Evolutionary conservation across 2,329 filamentous ascomycete species (phyloP).

Genomic region (Lachnellula hyalina): DNA sequence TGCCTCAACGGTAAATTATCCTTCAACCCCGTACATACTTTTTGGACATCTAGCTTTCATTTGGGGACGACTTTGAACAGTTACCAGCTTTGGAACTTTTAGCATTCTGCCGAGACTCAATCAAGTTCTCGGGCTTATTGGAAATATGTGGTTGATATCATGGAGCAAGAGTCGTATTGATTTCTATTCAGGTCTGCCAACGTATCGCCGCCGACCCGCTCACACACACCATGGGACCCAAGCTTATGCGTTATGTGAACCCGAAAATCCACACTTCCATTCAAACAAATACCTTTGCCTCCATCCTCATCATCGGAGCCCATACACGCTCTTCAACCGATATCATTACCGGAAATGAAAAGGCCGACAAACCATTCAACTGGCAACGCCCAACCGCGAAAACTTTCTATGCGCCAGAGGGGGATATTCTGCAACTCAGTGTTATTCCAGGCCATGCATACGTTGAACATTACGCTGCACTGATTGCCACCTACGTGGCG

Average conservation of each 20-base stretch:
- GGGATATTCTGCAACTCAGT: constrained; percentile 10
- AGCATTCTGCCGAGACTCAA: too few relatives aligned
- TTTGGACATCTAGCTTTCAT: not conserved
- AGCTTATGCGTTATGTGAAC: constrained; percentile 3
- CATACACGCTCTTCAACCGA: constrained; percentile 3
- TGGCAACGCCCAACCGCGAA: constrained; percentile 17
- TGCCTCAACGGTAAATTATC: not conserved
- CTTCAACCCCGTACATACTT: not conserved
- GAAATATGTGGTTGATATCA: too few relatives aligned
- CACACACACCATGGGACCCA: constrained; percentile 6
- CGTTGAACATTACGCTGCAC: constrained; percentile 16
- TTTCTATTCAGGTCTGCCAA: not conserved
- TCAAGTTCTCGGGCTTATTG: too few relatives aligned
- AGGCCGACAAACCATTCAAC: constrained; percentile 18
- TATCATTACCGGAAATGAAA: constrained; percentile 10
- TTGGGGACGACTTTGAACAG: not conserved
- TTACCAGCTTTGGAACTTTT: not conserved
- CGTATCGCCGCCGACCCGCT: not conserved
- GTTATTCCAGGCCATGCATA: constrained; percentile 14
- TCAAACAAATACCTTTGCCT: not conserved
- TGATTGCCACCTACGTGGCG: constrained; percentile 13
- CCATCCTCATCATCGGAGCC: constrained; percentile 4
- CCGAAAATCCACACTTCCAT: constrained; percentile 6
- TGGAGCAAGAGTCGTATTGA: not conserved
- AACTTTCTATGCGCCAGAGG: constrained; percentile 1